Evolutionary conservation across 2,329 filamentous ascomycete species (phyloP), one percentile per base, ranked within the genome.

Genomic region (Aspergillus quadrilineatus): DNA sequence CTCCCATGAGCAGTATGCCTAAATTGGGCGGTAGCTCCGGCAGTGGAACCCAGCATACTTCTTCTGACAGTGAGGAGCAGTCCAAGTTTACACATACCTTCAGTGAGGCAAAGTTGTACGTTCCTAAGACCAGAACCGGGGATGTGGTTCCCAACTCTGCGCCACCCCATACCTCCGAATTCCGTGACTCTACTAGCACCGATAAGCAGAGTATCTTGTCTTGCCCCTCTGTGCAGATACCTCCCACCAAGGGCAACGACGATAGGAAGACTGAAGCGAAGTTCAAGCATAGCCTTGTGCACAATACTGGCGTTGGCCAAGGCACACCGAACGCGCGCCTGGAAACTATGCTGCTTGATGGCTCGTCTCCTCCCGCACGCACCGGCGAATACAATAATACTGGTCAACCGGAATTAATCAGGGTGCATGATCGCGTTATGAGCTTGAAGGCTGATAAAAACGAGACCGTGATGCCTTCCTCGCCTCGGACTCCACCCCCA

Each of bases 331-430:
- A 50, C 26, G 15, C 46, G 6, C 49, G 29, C 22, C 57, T 63
- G 6, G 53, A 59, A 17, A 57, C 55, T 4, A 29, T 61, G 32
- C 28, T 61, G 32, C 54, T 61, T n/a, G 56, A 56, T 34, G 57
- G 62, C 28, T 63, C 60, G 2, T 64, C 62, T 9, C 60, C 62
- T 17, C 37, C 50, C n/a, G 56, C 58, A 10, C 58, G 55, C n/a
- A 55, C 59, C 28, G 63, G 60, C 9, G 59, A 61, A 45, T 53
- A 36, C 39, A 55, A 30, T 2, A 63, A 62, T 22, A 58, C 39
- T 32, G 58, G 59, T 28, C 59, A 58, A 15, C 44, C 55, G 2
- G 58, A 60, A 30, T 4, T 64, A 26, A 37, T 63, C 46, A 53
- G 47, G 6, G 49, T 45, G 8, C 43, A 60, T 22, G 15, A 52